Base-by-base conservation (phyloP, 345 rosid species). In the Ailanthus altissimus region DNA sequence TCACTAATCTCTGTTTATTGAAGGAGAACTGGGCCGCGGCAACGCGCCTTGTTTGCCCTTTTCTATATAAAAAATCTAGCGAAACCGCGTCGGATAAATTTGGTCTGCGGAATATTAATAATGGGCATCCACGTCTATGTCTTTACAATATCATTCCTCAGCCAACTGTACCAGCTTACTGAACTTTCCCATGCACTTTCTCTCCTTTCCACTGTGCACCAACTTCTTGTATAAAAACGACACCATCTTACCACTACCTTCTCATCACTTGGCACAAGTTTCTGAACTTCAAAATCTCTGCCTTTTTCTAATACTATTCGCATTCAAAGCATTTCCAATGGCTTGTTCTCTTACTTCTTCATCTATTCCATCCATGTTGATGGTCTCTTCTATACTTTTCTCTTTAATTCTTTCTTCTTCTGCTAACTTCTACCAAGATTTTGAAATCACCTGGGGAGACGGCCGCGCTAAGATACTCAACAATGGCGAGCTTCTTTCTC, bases 371-470 rank as follows among this genome's bases (percentile, higher is more conserved):
- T 42, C 28, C 3, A n/a, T 65, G 15, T 38, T n/a, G 69, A 20
- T 65, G 50, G 49, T 65, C 13, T 9, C 21, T 8, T 42, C 32
- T 65, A 2, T 18, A 25, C 15, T 42, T 65, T 10, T 42, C 51
- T 43, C 8, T 8, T 51, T 50, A 10, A 18, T 18, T 28, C 46
- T 51, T 20, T 60, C 26, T 10, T 50, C 60, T 32, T 71, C 72
- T 25, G 70, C 45, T 8, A 82, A 82, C 70, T 84, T 88, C 57
- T 28, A 83, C 75, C 70, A 38, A 18, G 84, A 85, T 46, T 71
- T 85, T 40, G 86, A 79, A 6, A 65, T 84, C 21, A 81, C 78
- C 5, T 82, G 88, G 86, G 90, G 87, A 49, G 82, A 75, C 36
- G 87, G 85, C 42, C 85, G 83, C 0, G 87, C 66, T 4, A 81